Base-by-base conservation (phyloP, 225 moss, liverwort and hornwort species). In the Marchantia paleacea region DNA sequence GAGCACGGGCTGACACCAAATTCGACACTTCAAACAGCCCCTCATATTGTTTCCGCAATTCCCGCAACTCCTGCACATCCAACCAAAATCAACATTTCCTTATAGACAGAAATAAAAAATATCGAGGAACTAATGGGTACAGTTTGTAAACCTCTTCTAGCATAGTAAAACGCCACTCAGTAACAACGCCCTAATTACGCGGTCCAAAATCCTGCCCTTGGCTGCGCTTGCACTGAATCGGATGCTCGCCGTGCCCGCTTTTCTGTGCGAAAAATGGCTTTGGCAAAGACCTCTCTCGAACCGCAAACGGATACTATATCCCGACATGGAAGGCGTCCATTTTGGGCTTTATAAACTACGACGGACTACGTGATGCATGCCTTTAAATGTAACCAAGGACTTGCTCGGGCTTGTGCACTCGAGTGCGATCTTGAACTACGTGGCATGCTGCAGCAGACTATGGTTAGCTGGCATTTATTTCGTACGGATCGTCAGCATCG, bases 41-140 rank as follows among this genome's bases (percentile, higher is more conserved):
- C 75, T 91, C 91, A 78, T 93, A 93, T 65, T 88, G 90, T 63
- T 73, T 86, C 75, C 88, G 86, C 84, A 91, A 83, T 55, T 86
- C 82, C 79, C 75, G 84, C 81, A 88, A 77, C 69, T 86, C 89
- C 93, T 93, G 90, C 89, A 30, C 8, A 66, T 57, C 19, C 52
- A 29, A 20, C 25, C 18, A 65, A 30, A 54, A 25, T 12, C 5
- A 48, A 79, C 26, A 12, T 52, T 25, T 63, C 29, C 16, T 28
- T 52, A 10, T 26, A 66, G 12, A 29, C 26, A 28, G 72, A 22
- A 72, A 13, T 16, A 0, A 72, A 22, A 3, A 2, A 39, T 39
- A 39, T 39, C 28, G 28, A 10, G 26, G 58, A 58, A 52, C 13
- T 15, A 6, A 7, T 18, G 20, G 61, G 19, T 7, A 61, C 14